Evolutionary conservation across 495 filamentous ascomycete genomes (phyloP).

Genomic region (Cercophora scortea): DNA sequence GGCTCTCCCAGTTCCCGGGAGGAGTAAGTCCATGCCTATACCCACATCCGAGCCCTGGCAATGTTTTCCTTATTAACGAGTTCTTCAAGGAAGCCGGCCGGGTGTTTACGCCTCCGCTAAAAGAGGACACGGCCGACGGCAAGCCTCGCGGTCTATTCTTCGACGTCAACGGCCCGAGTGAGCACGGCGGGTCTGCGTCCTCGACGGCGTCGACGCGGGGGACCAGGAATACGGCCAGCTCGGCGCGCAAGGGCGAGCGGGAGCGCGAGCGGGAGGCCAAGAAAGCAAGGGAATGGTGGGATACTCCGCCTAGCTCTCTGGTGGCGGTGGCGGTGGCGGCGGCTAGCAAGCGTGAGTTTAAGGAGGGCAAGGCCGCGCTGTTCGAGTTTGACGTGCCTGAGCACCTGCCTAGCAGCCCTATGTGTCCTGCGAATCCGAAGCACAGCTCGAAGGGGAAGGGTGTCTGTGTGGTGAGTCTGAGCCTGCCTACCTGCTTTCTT

Average conservation of each 20-base stretch:
- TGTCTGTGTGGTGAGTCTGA: slow-evolving; percentile 40
- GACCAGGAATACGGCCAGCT: neutral
- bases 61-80: neutral
- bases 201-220: slow-evolving; percentile 2
- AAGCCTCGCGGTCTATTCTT: slow-evolving; percentile 41
- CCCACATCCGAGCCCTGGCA: neutral
- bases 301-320: neutral
- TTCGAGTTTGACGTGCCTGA: slow-evolving; percentile 55
- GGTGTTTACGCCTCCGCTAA: slow-evolving; percentile 39
- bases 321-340: neutral
- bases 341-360: neutral
- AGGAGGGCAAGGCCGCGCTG: slow-evolving; percentile 6
- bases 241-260: neutral
- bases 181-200: slow-evolving; percentile 1
- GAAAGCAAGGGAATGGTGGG: slow-evolving; percentile 12
- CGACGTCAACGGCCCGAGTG: slow-evolving; percentile 25
- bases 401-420: slow-evolving; percentile 54
- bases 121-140: slow-evolving; percentile 18
- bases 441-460: slow-evolving; percentile 44
- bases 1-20: slow-evolving; percentile 14
- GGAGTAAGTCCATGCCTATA: slow-evolving; percentile 7
- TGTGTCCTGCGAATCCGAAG: slow-evolving; percentile 53
- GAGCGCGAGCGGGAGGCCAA: neutral
- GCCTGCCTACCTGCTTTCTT: no score
- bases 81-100: slow-evolving; percentile 35